Evolutionary conservation across 129 eudicot genomes (phyloP).

Genomic region (Flaveria robusta): DNA sequence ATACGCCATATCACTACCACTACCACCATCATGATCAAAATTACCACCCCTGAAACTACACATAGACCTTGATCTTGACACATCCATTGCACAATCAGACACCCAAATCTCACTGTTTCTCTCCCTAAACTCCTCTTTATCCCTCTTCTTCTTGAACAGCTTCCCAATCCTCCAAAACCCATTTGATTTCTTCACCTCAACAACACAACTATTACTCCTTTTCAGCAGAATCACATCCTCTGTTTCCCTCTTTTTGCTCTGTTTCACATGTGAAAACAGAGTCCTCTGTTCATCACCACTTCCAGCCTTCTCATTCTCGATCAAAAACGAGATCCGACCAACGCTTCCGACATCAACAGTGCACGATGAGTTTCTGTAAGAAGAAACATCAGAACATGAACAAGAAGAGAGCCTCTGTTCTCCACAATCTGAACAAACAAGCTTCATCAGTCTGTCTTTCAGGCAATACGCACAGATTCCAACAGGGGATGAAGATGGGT

Average conservation of each 20-base stretch:
- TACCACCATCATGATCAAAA: slow-evolving; percentile 50
- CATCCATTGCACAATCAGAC: slow-evolving; percentile 53
- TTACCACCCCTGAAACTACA: slow-evolving; percentile 73
- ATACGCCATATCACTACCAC: slow-evolving; percentile 56
- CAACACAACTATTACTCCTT: slow-evolving; percentile 44
- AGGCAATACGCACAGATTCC: slow-evolving; percentile 89
- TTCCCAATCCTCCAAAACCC: slow-evolving; percentile 79
- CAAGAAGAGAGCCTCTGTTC: slow-evolving; percentile 90
- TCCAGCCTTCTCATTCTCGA: slow-evolving; percentile 66
- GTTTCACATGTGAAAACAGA: slow-evolving; percentile 41
- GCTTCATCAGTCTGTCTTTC: slow-evolving; percentile 61
- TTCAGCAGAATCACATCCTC: slow-evolving; percentile 40
- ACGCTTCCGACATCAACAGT: slow-evolving; percentile 70
- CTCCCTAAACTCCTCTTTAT: slow-evolving; percentile 29
- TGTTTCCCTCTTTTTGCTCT: slow-evolving; percentile 32
- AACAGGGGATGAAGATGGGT: slow-evolving; percentile 46
- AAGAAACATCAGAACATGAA: slow-evolving; percentile 83
- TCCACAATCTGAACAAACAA: slow-evolving; percentile 86
- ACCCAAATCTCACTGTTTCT: slow-evolving; percentile 50
- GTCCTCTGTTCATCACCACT: slow-evolving; percentile 38
- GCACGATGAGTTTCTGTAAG: slow-evolving; percentile 65
- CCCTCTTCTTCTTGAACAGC: slow-evolving; percentile 69
- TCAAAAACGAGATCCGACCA: slow-evolving; percentile 81
- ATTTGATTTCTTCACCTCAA: slow-evolving; percentile 43
- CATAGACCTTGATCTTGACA: slow-evolving; percentile 86